Base-by-base conservation (phyloP, 2,329 filamentous ascomycete species). In the Magnaporthales sp. region DNA sequence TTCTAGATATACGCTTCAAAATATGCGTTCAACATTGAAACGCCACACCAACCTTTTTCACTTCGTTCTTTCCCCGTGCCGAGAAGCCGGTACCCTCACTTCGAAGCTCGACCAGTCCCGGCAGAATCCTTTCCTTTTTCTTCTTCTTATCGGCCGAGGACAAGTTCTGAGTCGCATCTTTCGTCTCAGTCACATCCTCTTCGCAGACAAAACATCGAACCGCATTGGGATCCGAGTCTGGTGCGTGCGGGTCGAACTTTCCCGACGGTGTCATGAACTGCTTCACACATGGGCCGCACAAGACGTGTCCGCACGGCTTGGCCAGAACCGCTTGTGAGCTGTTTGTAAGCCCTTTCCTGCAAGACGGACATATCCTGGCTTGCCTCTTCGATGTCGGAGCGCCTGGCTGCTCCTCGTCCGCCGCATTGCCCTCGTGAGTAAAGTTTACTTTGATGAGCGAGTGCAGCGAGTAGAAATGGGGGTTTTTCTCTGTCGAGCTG, bases 81-180 rank as follows among this genome's bases (percentile, higher is more conserved):
- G 94, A 93, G 77, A 97, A 98, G 0, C 94, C 94, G 0, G 94
- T 98, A 0, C 94, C 94, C 72, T 97, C 94, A 46, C 89, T 91
- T 70, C 86, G 88, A 63, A 98, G 84, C 73, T 91, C 87, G 3
- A 97, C 89, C 38, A 97, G 74, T 0, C 93, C 93, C 0, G 89
- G 86, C 68, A 83, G 86, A 46, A 90, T 83, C 65, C 80, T 86
- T 46, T 87, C 83, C 71, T 86, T 80, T 63, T 83, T 76, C 66
- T 79, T 78, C 58, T 77, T 75, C 61, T 63, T 32, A 11, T 30
- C 22, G 15, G 11, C 22, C 60, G 60, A 30, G 3, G 8, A 30
- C 11, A 15, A 22, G 24, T 8, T 29, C 7, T 61, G 56, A 26
- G 24, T 3, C 15, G 77, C 74, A 66, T 77, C 80, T 63, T 83